These are phyloP conservation scores for Colletotrichum kahawae DNA, from an alignment of 2,329 filamentous ascomycete genomes.

Conservation along the genomic window DNA sequence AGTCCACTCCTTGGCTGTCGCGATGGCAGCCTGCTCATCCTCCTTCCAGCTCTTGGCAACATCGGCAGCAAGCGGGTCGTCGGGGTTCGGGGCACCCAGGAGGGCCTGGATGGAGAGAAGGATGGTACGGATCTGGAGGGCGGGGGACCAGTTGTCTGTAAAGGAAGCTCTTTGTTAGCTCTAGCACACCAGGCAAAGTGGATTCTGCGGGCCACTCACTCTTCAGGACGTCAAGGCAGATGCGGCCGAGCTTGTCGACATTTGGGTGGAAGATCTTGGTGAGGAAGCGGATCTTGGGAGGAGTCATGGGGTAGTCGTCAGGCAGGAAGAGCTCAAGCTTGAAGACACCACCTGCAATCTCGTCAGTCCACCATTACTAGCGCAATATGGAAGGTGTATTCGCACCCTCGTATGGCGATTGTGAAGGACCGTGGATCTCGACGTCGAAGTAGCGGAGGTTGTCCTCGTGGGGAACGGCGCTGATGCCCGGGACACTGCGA, in stretches of 20 bases:
- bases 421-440: conserved; percentile 88
- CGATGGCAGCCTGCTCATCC: conserved; percentile 89
- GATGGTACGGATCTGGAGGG: conserved; percentile 96
- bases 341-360: conserved; percentile 74
- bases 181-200: neutral
- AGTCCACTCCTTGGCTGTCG: conserved; percentile 93
- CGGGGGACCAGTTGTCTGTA: conserved; percentile 96
- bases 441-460: conserved; percentile 99
- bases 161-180: neutral
- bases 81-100: conserved; percentile 93
- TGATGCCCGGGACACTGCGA: conserved; percentile 89
- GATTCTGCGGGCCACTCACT: conserved; percentile 61
- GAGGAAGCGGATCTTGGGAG: conserved; percentile 96
- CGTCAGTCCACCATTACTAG: neutral
- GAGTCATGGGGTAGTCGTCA: conserved; percentile 99
- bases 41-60: conserved; percentile 99
- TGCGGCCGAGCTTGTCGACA: conserved; percentile 95
- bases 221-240: conserved; percentile 96
- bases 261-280: conserved; percentile 99
- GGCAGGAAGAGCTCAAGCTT: conserved; percentile 97
- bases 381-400: neutral
- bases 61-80: conserved; percentile 97
- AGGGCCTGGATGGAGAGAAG: conserved; percentile 98
- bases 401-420: conserved; percentile 93
- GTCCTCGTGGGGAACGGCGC: conserved; percentile 92